Evolutionary conservation across 352 stramenopile species (phyloP), one percentile per base, ranked within the genome.

Genomic region (Phytophthora foliorum): DNA sequence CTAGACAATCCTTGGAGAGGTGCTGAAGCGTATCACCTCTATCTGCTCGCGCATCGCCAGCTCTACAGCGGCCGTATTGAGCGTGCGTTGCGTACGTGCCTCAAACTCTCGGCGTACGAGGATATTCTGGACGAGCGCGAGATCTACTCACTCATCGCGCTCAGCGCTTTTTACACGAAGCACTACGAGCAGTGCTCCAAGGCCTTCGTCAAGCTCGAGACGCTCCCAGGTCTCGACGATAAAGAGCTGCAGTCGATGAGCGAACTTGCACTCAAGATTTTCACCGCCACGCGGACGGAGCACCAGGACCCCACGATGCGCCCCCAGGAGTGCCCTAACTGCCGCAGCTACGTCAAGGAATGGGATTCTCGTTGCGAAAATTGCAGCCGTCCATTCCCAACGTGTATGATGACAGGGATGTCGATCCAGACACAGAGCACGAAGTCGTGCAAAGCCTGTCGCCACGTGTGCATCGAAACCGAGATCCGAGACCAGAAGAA

Each of bases 1-100:
- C 74, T 98, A 38, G 95, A 98, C 68, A 98, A 97, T 52, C 92
- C 94, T 3, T 98, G 95, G 95, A 85, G 95, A 48, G 95, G 93
- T 6, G 95, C 95, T 9, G 95, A 98, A 65, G 95, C 94, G 5
- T 98, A 97, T 67, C 95, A 98, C 69, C 89, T 98, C 52, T 98
- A 97, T 63, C 72, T 98, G 64, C 79, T 98, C 4, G 92, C 94
- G 6, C 93, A 98, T 60, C 77, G 92, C 1, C 95, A 98, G 78
- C 77, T 98, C 10, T 98, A 98, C 72, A 62, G 65, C 9, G 91
- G 89, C 17, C 77, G 92, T 10, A 61, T 97, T 10, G 89, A 97
- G 22, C 84, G 78, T 11, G 91, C 95, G 6, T 68, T 98, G 56
- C 86, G 84, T 17, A 98, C 93, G 9, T 84, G 88, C 9, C 84